Base-by-base conservation (phyloP, 768 basidiomycete species). In the Lentinus tigrinus region DNA sequence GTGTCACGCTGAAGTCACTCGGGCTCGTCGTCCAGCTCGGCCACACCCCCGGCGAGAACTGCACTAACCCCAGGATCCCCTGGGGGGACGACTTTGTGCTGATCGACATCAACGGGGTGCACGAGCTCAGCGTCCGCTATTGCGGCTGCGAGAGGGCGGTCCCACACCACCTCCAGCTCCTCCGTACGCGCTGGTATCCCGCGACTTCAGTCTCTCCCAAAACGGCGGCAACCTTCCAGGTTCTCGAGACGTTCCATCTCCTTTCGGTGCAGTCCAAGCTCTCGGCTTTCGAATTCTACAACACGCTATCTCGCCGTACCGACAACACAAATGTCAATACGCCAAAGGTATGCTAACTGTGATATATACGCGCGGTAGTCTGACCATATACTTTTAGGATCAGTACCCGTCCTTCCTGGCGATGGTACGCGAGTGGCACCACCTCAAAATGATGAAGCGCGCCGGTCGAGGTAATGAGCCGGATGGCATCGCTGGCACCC, bases 211-310 rank as follows among this genome's bases (percentile, higher is more conserved):
- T 26, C 0, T 56, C 67, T 8, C 75, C 76, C 0, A 39, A 58
- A 10, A 70, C 73, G 0, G 73, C 66, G 0, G 66, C 69, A 2
- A 77, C 72, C 0, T 73, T 76, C 46, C 34, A 38, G 0, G 56
- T 70, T 4, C 65, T 77, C 0, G 52, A 70, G 13, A 47, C 56
- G 3, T 76, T 74, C 46, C 75, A 78, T 17, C 19, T 71, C 1
- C 54, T 73, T 1, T 66, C 67, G 0, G 67, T 75, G n/a, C 65
- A 72, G 39, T 70, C 69, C 0, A 77, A 77, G 50, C 27, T 68
- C 0, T 73, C 70, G 0, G 64, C 55, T 0, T 75, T 63, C 28
- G 70, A 75, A 36, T 77, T 69, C 56, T 77, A 74, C 51, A 54
- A 57, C 0, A 36, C 66, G 0, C 49, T 77, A 1, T 58, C 42